These are phyloP conservation scores for Haplographium delicatum DNA, from an alignment of 495 filamentous ascomycete species.

Conservation along the genomic window DNA sequence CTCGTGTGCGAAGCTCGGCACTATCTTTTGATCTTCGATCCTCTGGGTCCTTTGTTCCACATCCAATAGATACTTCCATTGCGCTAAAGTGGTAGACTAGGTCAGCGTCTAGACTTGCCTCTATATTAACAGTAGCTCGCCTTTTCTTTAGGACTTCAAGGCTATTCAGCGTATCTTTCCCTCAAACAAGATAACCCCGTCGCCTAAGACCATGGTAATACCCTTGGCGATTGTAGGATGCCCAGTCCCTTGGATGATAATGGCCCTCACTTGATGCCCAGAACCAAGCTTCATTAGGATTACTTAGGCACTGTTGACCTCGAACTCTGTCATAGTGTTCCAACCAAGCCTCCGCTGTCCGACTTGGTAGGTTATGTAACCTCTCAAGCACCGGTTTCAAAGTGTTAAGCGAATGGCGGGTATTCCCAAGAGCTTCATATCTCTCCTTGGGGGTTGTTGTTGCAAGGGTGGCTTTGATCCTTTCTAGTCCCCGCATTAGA, in stretches of 20 bases:
- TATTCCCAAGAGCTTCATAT: neutral
- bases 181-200: constrained; percentile 1
- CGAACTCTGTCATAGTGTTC: too few species aligned
- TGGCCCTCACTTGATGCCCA: neutral
- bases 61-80: neutral
- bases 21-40: too few species aligned
- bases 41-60: neutral
- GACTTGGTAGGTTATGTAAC: neutral
- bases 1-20: neutral
- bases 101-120: neutral
- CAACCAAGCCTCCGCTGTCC: neutral
- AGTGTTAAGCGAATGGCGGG: neutral
- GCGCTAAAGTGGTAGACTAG: neutral
- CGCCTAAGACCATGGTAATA: neutral
- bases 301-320: neutral
- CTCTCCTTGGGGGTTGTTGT: neutral
- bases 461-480: neutral
- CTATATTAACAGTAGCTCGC: neutral
- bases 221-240: too few species aligned
- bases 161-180: neutral
- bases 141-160: constrained; percentile 1
- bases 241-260: neutral
- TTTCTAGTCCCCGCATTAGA: neutral
- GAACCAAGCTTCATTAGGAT: neutral
- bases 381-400: neutral